Evolutionary conservation across 2,329 filamentous ascomycete species (phyloP), one percentile per base, ranked within the genome.

Genomic region (Trichoderma sp.): DNA sequence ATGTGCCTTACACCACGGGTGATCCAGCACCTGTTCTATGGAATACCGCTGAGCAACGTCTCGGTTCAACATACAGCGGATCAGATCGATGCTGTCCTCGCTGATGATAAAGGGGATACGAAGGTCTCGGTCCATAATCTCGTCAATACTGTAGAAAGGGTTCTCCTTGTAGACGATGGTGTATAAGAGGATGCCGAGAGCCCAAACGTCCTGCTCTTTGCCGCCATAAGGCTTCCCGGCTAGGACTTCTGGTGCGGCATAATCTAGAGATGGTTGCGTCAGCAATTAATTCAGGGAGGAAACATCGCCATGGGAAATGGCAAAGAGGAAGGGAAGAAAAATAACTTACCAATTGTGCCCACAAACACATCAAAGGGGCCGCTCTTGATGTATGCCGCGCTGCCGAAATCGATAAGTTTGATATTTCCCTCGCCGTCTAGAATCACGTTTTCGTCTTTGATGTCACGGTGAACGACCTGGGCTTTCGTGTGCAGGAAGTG

Each of bases 131-230:
- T 99, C 96, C 89, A 98, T 97, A 79, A 99, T 99, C 85, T 99
- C 96, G 81, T 99, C 96, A 78, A 98, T 96, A 82, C 93, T 97
- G 87, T 98, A 98, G 82, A 98, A 99, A 0, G 96, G 95, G 79
- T 99, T 99, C 83, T 99, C 96, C 84, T 98, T 99, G 87, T 99
- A 99, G 78, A 98, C 92, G 79, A 99, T 98, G 32, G 96, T 99
- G 85, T 99, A 99, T 15, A 99, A 89, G 30, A 99, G 88, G 78
- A 99, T 98, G 28, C 96, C 96, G 18, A 99, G 87, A 1, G 96
- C 96, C 96, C 96, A 99, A 34, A 99, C 94, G 79, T 99, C 96
- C 84, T 99, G 96, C 81, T 97, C 95, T 82, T 97, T 97, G 78
- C 96, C 96, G 75, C 92, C 90, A 82, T 99, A 99, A 18, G 95